Base-by-base conservation (phyloP, 768 basidiomycete genomes). In the Hemileccinum impolitum region DNA sequence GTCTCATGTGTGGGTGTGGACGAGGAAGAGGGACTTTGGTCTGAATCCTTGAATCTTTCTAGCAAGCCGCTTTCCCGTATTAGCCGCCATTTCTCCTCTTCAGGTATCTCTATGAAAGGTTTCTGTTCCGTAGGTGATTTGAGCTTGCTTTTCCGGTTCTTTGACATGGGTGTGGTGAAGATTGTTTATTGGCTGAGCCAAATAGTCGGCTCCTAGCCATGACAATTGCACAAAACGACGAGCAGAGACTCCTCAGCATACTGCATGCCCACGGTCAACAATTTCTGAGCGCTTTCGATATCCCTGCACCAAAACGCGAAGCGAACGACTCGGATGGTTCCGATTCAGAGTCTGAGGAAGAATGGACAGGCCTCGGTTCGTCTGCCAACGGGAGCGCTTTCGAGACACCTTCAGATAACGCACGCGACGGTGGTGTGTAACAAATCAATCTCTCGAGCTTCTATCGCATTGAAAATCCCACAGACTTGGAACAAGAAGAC, bases 71-170 rank as follows among this genome's bases (percentile, higher is more conserved):
- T 76, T 53, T 88, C 73, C 10, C 80, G 77, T 56, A 90, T 77
- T 32, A 91, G 66, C 12, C 87, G 79, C 86, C 84, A 85, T 74
- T 90, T 80, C 63, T 91, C 89, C 2, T 85, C 81, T 60, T 87
- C 81, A 4, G 86, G 62, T 32, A 91, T 81, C 32, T 83, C 75
- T 38, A 77, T 50, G n/a, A 57, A 43, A 46, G 58, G 58, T 47
- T 50, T 55, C 26, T 55, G 51, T 26, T 23, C 49, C 23, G 53
- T 31, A 30, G 49, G 39, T 45, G 44, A 30, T 37, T 50, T 56
- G 39, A 41, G 15, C 23, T 43, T 53, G 48, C 21, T 52, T 43
- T 65, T 63, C 51, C 61, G 60, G 30, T 50, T 65, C 51, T 42
- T 65, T 31, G 64, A 66, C 70, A 70, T 70, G 53, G 36, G 9